Evolutionary conservation across 208 protist species (phyloP).

Genomic region (Wallacemonas collosoma): DNA sequence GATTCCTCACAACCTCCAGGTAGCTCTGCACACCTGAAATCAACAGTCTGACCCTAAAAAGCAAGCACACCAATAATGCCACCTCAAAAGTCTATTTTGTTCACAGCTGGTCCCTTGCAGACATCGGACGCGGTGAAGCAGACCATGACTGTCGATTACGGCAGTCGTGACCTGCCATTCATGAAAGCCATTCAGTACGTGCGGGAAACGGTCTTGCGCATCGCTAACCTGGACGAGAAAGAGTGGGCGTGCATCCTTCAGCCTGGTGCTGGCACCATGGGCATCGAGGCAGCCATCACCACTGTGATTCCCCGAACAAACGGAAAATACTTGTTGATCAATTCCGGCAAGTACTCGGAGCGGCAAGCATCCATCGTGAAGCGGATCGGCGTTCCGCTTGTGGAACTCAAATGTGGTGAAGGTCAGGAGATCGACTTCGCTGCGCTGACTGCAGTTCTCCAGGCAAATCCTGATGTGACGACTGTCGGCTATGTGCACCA

Average conservation of each 20-base stretch:
- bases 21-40: background rate
- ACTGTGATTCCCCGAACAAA: slow-evolving; percentile 55
- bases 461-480: slow-evolving; percentile 56
- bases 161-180: slow-evolving; percentile 78
- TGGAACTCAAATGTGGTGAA: slow-evolving; percentile 57
- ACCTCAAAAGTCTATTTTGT: slow-evolving; percentile 57
- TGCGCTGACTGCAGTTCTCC: slow-evolving; percentile 44
- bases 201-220: slow-evolving; percentile 49
- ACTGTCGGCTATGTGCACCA: slow-evolving; percentile 86
- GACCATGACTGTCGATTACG: slow-evolving; percentile 82
- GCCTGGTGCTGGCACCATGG: slow-evolving; percentile 84
- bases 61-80: slow-evolving; percentile 11
- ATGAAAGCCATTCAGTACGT: slow-evolving; percentile 74
- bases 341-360: slow-evolving; percentile 87
- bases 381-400: slow-evolving; percentile 48
- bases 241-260: slow-evolving; percentile 78
- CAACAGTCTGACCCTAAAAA: background rate
- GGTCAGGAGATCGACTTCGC: slow-evolving; percentile 61
- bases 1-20: too few relatives aligned
- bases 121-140: slow-evolving; percentile 77
- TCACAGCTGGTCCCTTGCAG: slow-evolving; percentile 84
- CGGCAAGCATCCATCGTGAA: slow-evolving; percentile 71
- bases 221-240: slow-evolving; percentile 47
- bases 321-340: slow-evolving; percentile 80
- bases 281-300: slow-evolving; percentile 76